Evolutionary conservation across 768 basidiomycete species (phyloP).

Genomic region (Tulasnella sp.): DNA sequence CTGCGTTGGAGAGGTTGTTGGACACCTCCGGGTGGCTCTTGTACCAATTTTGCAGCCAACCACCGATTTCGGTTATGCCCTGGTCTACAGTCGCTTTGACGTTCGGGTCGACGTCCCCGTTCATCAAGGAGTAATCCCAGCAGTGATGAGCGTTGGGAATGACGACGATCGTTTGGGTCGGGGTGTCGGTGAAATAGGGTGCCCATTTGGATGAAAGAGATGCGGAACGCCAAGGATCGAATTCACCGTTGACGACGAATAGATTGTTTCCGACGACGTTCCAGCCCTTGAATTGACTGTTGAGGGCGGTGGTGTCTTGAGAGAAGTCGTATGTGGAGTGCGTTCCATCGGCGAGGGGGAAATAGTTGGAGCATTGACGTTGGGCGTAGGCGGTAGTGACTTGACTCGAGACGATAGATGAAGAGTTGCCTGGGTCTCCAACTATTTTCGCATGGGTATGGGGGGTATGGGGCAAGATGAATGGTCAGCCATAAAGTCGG

Average conservation of each 20-base stretch:
- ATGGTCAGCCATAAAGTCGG: background rate
- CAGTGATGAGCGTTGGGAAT: constrained; percentile 4
- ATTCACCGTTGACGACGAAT: constrained; percentile 17
- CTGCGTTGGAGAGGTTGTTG: too few species aligned
- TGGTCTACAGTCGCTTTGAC: background rate
- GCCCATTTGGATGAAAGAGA: constrained; percentile 15
- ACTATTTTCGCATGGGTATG: background rate
- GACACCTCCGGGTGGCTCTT: background rate
- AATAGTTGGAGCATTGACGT: constrained; percentile 13
- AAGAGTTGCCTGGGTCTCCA: background rate
- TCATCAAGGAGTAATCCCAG: constrained; percentile 5
- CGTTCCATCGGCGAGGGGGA: constrained; percentile 13
- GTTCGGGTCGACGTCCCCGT: background rate
- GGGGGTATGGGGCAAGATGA: too few species aligned
- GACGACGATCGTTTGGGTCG: background rate
- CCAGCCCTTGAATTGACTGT: constrained; percentile 18
- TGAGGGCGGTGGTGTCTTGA: background rate
- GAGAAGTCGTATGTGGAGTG: background rate
- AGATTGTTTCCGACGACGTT: constrained; percentile 12
- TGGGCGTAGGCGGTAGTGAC: background rate
- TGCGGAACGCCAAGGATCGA: constrained; percentile 20
- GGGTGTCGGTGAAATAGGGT: background rate
- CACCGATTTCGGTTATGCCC: background rate
- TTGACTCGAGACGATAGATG: constrained; percentile 8
- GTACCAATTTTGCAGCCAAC: background rate